phyloP scores from a whole-genome alignment of 148 eudicot genomes.

The Euryodendron excelsum region DNA sequence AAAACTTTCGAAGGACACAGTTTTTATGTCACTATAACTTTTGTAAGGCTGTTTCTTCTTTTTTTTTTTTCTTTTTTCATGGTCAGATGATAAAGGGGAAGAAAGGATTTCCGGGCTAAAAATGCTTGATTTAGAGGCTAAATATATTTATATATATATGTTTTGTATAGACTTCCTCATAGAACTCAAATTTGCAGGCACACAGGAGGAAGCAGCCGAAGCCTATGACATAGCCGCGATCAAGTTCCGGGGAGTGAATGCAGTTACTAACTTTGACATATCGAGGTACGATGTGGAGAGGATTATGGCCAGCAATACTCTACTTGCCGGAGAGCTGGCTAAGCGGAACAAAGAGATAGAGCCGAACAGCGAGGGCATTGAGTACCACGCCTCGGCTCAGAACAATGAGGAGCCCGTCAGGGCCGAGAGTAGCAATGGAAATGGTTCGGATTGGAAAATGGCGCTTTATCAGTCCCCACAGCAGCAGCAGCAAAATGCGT shows the following conservation, averaged over 20 bases:
- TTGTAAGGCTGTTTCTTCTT: conserved; percentile 24
- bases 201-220: conserved; percentile 96
- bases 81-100: conserved; percentile 2
- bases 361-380: conserved; percentile 8
- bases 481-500: neutral
- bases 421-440: conserved; percentile 4
- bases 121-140: neutral
- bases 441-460: conserved; percentile 43
- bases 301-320: conserved; percentile 60
- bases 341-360: conserved; percentile 38
- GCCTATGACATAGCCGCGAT: conserved; percentile 97
- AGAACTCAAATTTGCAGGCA: conserved; percentile 38
- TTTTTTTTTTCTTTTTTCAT: neutral
- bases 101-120: neutral
- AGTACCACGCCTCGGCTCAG: conserved; percentile 3
- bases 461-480: conserved; percentile 4
- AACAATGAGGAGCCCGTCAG: conserved; percentile 5
- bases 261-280: conserved; percentile 88
- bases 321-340: conserved; percentile 68
- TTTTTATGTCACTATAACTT: conserved; percentile 18
- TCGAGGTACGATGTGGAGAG: conserved; percentile 66
- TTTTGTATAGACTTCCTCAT: too few relatives aligned
- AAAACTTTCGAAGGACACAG: conserved; percentile 16
- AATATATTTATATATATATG: neutral
- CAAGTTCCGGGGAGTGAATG: conserved; percentile 73